These are phyloP conservation scores for Nematocida ausubeli DNA, from an alignment of 371 early-diverging fungal species.

Conservation along the genomic window DNA sequence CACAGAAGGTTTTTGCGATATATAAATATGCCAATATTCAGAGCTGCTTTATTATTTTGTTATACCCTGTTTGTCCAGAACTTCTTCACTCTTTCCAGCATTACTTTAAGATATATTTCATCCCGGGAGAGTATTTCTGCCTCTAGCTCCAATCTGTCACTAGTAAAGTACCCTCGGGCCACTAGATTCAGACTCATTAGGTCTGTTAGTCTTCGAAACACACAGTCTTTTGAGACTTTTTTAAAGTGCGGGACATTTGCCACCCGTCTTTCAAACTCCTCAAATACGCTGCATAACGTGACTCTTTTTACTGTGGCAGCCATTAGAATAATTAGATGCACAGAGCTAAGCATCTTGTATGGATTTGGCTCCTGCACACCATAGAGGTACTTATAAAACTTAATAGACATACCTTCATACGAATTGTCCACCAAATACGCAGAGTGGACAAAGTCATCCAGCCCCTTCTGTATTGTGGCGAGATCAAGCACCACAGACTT, in stretches of 20 bases:
- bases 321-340: conserved; percentile 42
- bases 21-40: no score
- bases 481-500: background rate
- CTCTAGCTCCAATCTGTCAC: conserved; percentile 32
- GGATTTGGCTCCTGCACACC: background rate
- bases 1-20: no score
- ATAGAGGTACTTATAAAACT: conserved; percentile 40
- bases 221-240: background rate
- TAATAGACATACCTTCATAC: conserved; percentile 16
- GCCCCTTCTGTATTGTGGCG: background rate
- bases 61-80: conserved; percentile 18
- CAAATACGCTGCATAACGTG: conserved; percentile 35
- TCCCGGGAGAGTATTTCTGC: conserved; percentile 1
- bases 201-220: conserved; percentile 29
- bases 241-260: conserved; percentile 7
- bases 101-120: conserved; percentile 46
- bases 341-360: conserved; percentile 25
- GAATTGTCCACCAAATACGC: conserved; percentile 23
- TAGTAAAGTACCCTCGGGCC: conserved; percentile 28
- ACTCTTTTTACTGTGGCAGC: conserved; percentile 31
- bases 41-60: no score
- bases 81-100: conserved; percentile 43
- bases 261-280: conserved; percentile 45
- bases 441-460: conserved; percentile 10
- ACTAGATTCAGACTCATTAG: conserved; percentile 20